Percentiles rank a stretch among this genome's conserved stretches.
phyloP scores from a whole-genome alignment of 2,329 filamentous ascomycete genomes.

The Seiridium cupressi region DNA sequence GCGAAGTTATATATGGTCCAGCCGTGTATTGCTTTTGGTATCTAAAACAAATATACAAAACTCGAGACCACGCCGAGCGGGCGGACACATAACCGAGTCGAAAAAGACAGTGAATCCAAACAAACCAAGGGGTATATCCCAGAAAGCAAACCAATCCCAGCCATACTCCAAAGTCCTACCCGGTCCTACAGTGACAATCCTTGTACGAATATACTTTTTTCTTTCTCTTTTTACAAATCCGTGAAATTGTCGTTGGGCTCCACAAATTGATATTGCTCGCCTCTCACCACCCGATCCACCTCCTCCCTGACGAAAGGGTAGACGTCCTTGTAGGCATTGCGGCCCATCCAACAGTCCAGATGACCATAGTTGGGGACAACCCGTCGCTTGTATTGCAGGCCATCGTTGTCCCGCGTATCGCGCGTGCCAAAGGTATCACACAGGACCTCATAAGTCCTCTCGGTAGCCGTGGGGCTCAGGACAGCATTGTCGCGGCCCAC shows the following conservation, averaged over 20 bases:
- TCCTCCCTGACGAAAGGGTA: slow-evolving; percentile 55
- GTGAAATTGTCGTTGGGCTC: slow-evolving; percentile 43
- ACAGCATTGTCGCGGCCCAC: slow-evolving; percentile 57
- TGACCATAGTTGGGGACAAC: slow-evolving; percentile 60
- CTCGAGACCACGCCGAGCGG: no score
- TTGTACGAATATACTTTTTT: neutral
- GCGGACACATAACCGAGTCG: neutral
- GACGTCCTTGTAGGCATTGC: slow-evolving; percentile 57
- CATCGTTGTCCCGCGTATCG: slow-evolving; percentile 22
- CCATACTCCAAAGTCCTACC: neutral
- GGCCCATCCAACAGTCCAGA: slow-evolving; percentile 62
- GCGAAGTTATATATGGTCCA: no score
- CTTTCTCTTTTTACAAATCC: neutral
- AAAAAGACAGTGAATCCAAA: neutral
- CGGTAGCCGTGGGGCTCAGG: slow-evolving; percentile 50
- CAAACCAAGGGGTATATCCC: neutral
- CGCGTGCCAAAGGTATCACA: slow-evolving; percentile 47
- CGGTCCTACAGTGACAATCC: neutral
- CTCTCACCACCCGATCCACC: slow-evolving; percentile 50
- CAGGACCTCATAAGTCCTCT: slow-evolving; percentile 51
- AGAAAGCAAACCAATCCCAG: neutral
- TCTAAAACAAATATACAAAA: no score
- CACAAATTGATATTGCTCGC: slow-evolving; percentile 37
- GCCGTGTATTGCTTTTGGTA: no score
- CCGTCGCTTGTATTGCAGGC: slow-evolving; percentile 46